Evolutionary conservation across 768 basidiomycete species (phyloP), one percentile per base, ranked within the genome.

Genomic region (Kwoniella dejecticola): DNA sequence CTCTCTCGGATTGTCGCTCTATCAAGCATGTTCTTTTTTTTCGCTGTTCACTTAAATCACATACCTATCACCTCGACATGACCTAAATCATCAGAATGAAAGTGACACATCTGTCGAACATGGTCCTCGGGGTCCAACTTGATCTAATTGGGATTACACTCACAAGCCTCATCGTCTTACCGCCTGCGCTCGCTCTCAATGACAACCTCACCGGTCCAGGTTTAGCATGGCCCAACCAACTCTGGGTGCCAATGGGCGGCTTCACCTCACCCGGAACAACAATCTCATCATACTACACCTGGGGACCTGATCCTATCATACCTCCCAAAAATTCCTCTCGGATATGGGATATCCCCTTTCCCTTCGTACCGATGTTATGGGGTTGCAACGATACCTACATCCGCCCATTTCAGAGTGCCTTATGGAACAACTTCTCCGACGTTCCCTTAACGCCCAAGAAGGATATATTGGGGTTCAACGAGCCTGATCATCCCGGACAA

Each of bases 401-500:
- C 11, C 48, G 56, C 10, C 52, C 59, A 5, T 70, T 70, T 45
- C 38, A 48, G 6, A 29, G n/a, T 24, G 29, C 50, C 4, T 45
- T 64, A 2, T 23, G 30, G 5, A 27, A 31, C 13, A 64, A 62
- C 10, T 66, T 64, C 45, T 42, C 55, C 44, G 30, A 56, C 8
- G 50, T 48, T 5, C 31, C 19, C 0, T 38, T 70, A 17, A 70
- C 65, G 4, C 17, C 53, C 21, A 47, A 62, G 4, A 50, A 47
- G 26, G 65, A 52, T 1, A 59, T 70, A 36, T 44, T 70, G 27
- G 68, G 54, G 8, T 70, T 70, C 38, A 70, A 70, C 27, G 68
- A 70, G 38, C 78, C 78, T 17, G 79, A 83, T 46, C 74, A 83
- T 57, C 36, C 60, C 2, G 81, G 80, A 8, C 85, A 86, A 67